phyloP scores from a whole-genome alignment of 352 stramenopile species.

The Phytophthora lateralis region DNA sequence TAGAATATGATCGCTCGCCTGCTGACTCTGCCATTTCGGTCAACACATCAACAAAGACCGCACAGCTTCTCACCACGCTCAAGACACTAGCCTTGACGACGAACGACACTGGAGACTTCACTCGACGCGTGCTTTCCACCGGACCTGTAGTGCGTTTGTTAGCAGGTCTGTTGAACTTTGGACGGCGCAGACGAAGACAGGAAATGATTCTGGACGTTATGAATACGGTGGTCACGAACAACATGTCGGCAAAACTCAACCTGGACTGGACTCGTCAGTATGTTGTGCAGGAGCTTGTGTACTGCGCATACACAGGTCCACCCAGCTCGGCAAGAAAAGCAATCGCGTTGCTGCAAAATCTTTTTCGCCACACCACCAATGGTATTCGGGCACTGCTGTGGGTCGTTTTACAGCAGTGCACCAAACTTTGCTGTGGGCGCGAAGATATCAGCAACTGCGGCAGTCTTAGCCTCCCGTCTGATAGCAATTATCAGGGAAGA shows the following conservation, averaged over 20 bases:
- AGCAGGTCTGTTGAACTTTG: slow-evolving; percentile 30
- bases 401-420: slow-evolving; percentile 63
- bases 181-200: slow-evolving; percentile 31
- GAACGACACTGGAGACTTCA: slow-evolving; percentile 42
- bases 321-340: slow-evolving; percentile 27
- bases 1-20: slow-evolving; percentile 35
- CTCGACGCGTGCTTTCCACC: slow-evolving; percentile 48
- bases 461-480: neutral
- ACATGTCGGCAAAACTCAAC: slow-evolving; percentile 17
- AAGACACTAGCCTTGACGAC: slow-evolving; percentile 31
- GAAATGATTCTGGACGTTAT: slow-evolving; percentile 48
- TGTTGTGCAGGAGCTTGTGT: slow-evolving; percentile 51
- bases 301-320: slow-evolving; percentile 42
- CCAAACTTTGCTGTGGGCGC: slow-evolving; percentile 60
- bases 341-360: slow-evolving; percentile 40
- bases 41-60: slow-evolving; percentile 5
- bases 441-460: slow-evolving; percentile 10
- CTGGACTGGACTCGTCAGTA: slow-evolving; percentile 51
- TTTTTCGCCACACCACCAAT: slow-evolving; percentile 27
- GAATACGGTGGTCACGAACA: slow-evolving; percentile 33
- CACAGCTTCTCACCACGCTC: slow-evolving; percentile 30
- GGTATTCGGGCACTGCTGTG: slow-evolving; percentile 40
- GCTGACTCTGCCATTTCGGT: slow-evolving; percentile 10
- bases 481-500: slow-evolving; percentile 29
- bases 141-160: slow-evolving; percentile 41